Evolutionary conservation across 768 basidiomycete genomes (phyloP).

Genomic region (Pulveroboletus frians): DNA sequence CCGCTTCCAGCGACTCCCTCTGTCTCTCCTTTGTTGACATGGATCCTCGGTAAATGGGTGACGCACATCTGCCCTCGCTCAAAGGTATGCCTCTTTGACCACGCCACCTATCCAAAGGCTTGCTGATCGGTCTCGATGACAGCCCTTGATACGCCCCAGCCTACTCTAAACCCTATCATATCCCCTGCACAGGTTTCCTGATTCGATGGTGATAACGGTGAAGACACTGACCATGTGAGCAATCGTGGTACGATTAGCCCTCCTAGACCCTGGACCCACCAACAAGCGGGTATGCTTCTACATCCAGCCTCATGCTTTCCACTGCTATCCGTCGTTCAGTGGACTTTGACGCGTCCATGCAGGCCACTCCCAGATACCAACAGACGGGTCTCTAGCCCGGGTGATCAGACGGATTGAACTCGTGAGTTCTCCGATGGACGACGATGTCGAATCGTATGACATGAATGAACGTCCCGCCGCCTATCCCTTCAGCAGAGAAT

Average conservation of each 20-base stretch:
- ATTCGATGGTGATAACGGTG: conserved; percentile 14
- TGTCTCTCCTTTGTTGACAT: conserved; percentile 29
- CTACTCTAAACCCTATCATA: conserved; percentile 2
- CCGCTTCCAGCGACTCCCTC: conserved; percentile 32
- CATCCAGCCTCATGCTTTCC: conserved; percentile 26
- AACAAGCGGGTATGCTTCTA: conserved; percentile 22
- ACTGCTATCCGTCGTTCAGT: conserved; percentile 20
- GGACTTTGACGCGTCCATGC: conserved; percentile 26
- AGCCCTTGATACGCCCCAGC: conserved; percentile 22
- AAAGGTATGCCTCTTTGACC: conserved; percentile 14
- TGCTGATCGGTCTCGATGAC: conserved; percentile 54
- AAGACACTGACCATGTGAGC: conserved; percentile 24
- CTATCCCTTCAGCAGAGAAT: conserved; percentile 4
- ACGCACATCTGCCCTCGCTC: conserved; percentile 9
- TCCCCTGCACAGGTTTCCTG: conserved; percentile 24
- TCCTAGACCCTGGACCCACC: conserved; percentile 30
- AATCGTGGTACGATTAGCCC: conserved; percentile 32
- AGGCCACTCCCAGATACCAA: conserved; percentile 57
- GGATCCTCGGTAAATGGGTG: conserved; percentile 30
- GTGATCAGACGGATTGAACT: conserved; percentile 50
- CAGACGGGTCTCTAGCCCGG: conserved; percentile 53
- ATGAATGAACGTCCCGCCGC: conserved; percentile 16
- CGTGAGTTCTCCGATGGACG: conserved; percentile 41
- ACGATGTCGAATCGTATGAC: conserved; percentile 17
- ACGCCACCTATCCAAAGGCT: conserved; percentile 44